Evolutionary conservation across 371 early-diverging fungal species (phyloP).

Genomic region (Lichtheimia ornata): DNA sequence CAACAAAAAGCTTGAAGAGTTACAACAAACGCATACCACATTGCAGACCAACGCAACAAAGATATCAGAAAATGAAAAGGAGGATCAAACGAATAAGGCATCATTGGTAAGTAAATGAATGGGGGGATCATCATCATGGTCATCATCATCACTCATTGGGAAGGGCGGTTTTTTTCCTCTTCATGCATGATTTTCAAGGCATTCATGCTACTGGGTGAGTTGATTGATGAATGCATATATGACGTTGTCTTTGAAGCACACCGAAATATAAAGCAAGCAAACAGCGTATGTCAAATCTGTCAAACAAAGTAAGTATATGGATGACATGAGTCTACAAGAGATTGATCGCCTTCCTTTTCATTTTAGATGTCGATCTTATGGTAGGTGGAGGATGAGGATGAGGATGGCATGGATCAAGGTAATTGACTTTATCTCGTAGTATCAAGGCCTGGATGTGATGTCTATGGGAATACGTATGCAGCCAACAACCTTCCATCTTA

Average conservation of each 20-base stretch:
- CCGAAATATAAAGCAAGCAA: slow-evolving; percentile 58
- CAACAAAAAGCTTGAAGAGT: slow-evolving; percentile 37
- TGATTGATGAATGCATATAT: slow-evolving; percentile 67
- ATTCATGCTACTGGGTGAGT: slow-evolving; percentile 48
- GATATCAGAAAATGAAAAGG: slow-evolving; percentile 4
- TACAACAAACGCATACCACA: slow-evolving; percentile 36
- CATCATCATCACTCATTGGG: not conserved
- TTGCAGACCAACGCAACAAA: slow-evolving; percentile 26
- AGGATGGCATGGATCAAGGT: not conserved
- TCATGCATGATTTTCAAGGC: slow-evolving; percentile 24
- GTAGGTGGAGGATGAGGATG: slow-evolving; percentile 14
- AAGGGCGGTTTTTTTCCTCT: not conserved
- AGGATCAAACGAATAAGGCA: slow-evolving; percentile 22
- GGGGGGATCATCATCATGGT: not conserved
- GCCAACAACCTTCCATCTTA: slow-evolving; percentile 60
- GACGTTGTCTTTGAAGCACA: slow-evolving; percentile 72
- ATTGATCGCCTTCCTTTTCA: not conserved
- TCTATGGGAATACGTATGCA: slow-evolving; percentile 70
- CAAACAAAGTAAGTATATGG: slow-evolving; percentile 56
- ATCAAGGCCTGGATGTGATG: slow-evolving; percentile 61
- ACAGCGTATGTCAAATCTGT: slow-evolving; percentile 67
- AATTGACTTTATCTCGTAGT: slow-evolving; percentile 24
- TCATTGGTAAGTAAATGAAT: slow-evolving; percentile 21
- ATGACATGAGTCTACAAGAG: not conserved
- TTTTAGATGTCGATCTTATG: slow-evolving; percentile 28